Evolutionary conservation across 2,329 filamentous ascomycete genomes (phyloP).

Genomic region (Lecanosticta acicola): DNA sequence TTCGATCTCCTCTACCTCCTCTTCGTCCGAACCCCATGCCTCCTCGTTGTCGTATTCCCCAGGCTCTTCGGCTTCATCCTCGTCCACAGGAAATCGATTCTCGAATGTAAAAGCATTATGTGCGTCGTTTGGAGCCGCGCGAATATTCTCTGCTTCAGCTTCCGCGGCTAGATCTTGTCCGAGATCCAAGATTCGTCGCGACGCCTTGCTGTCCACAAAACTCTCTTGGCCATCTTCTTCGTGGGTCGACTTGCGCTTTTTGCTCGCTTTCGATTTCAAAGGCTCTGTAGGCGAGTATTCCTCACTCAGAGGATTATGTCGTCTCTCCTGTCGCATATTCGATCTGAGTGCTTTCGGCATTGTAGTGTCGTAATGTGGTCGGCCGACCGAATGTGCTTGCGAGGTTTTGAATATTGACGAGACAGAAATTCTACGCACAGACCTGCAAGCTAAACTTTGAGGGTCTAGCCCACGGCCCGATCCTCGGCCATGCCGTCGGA

Average conservation of each 20-base stretch:
- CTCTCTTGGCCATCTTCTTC: constrained; percentile 55
- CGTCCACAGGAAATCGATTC: constrained; percentile 57
- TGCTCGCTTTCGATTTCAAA: constrained; percentile 63
- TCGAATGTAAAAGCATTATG: constrained; percentile 75
- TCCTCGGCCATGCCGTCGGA: too few relatives aligned
- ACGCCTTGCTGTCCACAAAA: constrained; percentile 83
- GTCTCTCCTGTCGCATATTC: constrained; percentile 53
- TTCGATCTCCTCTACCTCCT: constrained; percentile 60
- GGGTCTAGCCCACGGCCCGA: not conserved
- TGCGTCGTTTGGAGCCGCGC: constrained; percentile 38
- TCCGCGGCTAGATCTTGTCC: constrained; percentile 85
- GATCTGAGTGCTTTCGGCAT: constrained; percentile 75
- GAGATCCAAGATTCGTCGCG: constrained; percentile 80
- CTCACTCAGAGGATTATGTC: constrained; percentile 87
- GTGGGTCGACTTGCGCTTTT: constrained; percentile 54
- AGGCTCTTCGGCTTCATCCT: constrained; percentile 51
- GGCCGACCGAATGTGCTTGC: not conserved
- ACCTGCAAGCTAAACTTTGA: not conserved
- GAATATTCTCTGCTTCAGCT: constrained; percentile 53
- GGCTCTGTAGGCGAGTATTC: constrained; percentile 69
- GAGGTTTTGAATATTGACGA: not conserved
- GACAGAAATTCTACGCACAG: not conserved
- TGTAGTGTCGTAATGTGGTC: constrained; percentile 13
- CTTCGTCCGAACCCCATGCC: constrained; percentile 68
- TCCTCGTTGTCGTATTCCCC: constrained; percentile 48